Percentiles rank a stretch among this genome's conserved stretches.
These are phyloP conservation scores for Amylocystis lapponica DNA, from an alignment of 768 basidiomycete species.

Conservation along the genomic window DNA sequence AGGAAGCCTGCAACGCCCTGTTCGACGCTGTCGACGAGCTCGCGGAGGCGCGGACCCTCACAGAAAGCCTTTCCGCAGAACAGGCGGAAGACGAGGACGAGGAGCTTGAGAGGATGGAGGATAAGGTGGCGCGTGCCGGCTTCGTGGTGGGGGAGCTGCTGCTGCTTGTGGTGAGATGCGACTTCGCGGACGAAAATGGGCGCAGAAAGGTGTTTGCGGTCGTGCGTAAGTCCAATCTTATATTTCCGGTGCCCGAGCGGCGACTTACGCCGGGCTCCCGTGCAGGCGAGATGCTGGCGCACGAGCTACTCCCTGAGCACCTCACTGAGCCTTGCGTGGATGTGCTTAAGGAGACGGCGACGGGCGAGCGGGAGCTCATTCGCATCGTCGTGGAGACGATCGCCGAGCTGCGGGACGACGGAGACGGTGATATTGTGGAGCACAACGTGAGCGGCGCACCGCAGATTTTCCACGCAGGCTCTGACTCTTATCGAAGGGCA, in stretches of 20 bases:
- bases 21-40: conserved; percentile 26
- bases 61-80: neutral
- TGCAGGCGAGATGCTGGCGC: conserved; percentile 43
- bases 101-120: conserved; percentile 17
- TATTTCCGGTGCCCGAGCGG: neutral
- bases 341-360: conserved; percentile 38
- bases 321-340: conserved; percentile 42
- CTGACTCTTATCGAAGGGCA: neutral
- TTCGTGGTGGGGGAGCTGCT: conserved; percentile 43
- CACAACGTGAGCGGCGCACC: neutral
- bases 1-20: conserved; percentile 39
- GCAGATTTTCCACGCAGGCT: neutral
- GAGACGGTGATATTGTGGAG: conserved; percentile 11
- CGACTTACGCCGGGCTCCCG: neutral
- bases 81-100: conserved; percentile 13
- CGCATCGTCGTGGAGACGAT: conserved; percentile 47
- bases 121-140: conserved; percentile 16
- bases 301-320: conserved; percentile 34
- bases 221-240: conserved; percentile 35
- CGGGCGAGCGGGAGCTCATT: conserved; percentile 43
- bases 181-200: conserved; percentile 50
- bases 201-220: conserved; percentile 45
- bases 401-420: conserved; percentile 36
- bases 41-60: conserved; percentile 19
- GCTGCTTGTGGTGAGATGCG: conserved; percentile 36